Evolutionary conservation across 768 basidiomycete species (phyloP), one percentile per base, ranked within the genome.

Genomic region (Tylopilus sp.): DNA sequence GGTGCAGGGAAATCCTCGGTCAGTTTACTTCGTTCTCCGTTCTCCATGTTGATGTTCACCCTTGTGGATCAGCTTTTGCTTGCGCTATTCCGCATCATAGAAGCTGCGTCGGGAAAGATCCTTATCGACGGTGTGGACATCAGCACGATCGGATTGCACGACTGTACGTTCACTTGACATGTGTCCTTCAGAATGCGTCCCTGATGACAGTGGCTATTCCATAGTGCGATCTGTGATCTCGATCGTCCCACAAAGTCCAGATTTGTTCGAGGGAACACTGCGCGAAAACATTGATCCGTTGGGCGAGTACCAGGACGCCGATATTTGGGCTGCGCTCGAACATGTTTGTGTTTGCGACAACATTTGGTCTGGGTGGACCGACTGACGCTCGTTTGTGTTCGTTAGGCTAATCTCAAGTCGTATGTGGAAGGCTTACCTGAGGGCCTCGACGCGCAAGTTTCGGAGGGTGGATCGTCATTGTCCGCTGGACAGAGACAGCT

Each of bases 221-320:
- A 51, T 44, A 58, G 88, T 92, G 43, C 82, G 90, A 9, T 86
- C 85, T 4, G 77, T 77, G 30, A 83, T 95, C 51, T 87, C 88
- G 3, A 95, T 95, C 62, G 91, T 94, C 15, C 91, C 91, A 2
- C 91, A 95, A 67, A 83, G 72, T 55, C 80, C 83, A 3, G 84
- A 85, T 62, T 61, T 86, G 21, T 86, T 85, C 55, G 83, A 85
- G 62, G 87, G 87, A 4, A 84, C 84, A 0, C 68, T 92, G 13
- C 79, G 91, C 48, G 84, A 92, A 58, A 97, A 97, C 62, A 86
- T 97, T 50, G 95, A 97, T 67, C 95, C 94, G 9, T 78, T 88
- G 17, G 86, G 86, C 1, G 73, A 77, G 51, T 72, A 89, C 53
- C 73, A 77, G 17, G 95, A 98, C 67, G 78, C 71, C 2, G 86